Evolutionary conservation across 306 rosid species (phyloP), one percentile per base, ranked within the genome.

Genomic region (Aeschynomene evenia): DNA sequence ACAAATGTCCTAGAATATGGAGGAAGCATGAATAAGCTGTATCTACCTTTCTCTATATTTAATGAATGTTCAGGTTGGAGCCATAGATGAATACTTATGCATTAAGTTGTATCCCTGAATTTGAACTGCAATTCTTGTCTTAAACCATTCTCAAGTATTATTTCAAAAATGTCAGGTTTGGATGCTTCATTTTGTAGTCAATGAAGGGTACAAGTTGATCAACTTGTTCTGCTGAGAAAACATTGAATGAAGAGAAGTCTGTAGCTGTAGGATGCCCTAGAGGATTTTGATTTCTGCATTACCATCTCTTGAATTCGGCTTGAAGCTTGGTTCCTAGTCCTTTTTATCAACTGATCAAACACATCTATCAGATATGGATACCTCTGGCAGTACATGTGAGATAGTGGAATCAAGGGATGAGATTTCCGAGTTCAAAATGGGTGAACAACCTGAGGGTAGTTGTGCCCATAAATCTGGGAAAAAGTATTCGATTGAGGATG

Each of bases 401-500:
- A 94, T 94, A 58, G 91, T 91, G 39, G 97, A 94, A 75, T 85
- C 85, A 43, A 77, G 77, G 53, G 97, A 83, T 36, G 96, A 85
- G 65, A 72, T 81, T 69, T 74, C 83, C 0, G 91, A 85, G 67
- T 73, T 68, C 10, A 62, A 55, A 80, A 66, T 24, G 74, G 76
- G 73, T 48, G 82, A 75, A 77, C 82, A 81, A 67, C 81, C 81
- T 20, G 94, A 81, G 74, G 80, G 84, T 33, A 75, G 79, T 62
- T 76, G 77, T 73, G 63, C 71, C 33, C 62, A 70, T 31, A 71
- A 75, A 63, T 77, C 72, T 46, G 96, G 87, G 52, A 87, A 80
- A 64, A 83, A 59, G 78, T 88, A 76, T 84, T 94, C 96, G 0
- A 87, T 94, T 14, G 95, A 90, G 87, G 97, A 87, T 83, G 97